Evolutionary conservation across 2,329 filamentous ascomycete species (phyloP).

Genomic region (Calonectria fujianensis): DNA sequence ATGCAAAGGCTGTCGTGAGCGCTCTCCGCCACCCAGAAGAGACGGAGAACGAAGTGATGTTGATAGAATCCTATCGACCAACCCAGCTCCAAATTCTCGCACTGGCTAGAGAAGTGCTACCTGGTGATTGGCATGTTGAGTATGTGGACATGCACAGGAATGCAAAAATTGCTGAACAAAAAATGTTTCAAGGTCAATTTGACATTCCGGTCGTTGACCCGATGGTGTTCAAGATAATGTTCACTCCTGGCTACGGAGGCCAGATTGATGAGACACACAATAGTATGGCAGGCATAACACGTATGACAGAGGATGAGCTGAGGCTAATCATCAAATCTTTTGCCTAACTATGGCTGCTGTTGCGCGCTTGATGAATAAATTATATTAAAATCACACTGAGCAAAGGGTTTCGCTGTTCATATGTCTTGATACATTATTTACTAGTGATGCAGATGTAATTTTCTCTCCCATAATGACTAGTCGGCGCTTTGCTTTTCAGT

Average conservation of each 20-base stretch:
- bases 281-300: neutral
- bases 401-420: too few relatives aligned
- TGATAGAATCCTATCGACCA: neutral
- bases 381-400: too few relatives aligned
- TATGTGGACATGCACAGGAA: conserved; percentile 2
- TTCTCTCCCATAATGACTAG: too few relatives aligned
- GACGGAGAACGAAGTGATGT: conserved; percentile 7
- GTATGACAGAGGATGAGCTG: neutral
- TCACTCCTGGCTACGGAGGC: conserved; percentile 1
- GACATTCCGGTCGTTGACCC: conserved; percentile 3
- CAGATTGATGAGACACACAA: neutral
- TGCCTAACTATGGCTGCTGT: neutral
- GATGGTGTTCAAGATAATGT: conserved; percentile 6
- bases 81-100: conserved; percentile 2
- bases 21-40: conserved; percentile 6
- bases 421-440: too few relatives aligned
- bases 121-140: neutral
- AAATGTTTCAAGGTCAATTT: conserved; percentile 4
- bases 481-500: too few relatives aligned
- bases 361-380: too few relatives aligned
- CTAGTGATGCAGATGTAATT: too few relatives aligned
- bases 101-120: neutral
- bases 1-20: neutral
- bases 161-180: neutral
- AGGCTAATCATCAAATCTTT: neutral